Percentiles rank a stretch among this genome's conserved stretches.
Conservation (phyloP, 2,329 filamentous ascomycete species). For the Canariomyces notabilis region DNA sequence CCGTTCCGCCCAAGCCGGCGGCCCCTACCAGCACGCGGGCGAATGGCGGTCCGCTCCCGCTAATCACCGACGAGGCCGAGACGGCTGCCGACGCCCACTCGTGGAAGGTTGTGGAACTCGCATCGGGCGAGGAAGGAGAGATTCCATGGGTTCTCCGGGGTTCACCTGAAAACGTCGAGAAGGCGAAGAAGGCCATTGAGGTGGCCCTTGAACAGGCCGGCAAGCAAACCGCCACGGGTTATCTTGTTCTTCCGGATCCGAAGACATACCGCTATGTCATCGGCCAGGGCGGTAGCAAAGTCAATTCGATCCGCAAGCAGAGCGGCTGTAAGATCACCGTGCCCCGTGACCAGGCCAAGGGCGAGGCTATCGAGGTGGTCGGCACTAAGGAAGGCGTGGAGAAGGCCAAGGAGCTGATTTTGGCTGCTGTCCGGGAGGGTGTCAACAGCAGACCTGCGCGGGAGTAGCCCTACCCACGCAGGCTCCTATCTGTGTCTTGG, state of each 20-base stretch:
- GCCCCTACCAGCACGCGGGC: constrained; percentile 39
- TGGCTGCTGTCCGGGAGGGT: constrained; percentile 71
- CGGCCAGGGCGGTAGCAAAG: constrained; percentile 80
- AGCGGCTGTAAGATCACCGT: constrained; percentile 93
- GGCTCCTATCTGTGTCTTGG: no score
- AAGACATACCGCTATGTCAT: constrained; percentile 86
- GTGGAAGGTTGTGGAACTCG: constrained; percentile 71
- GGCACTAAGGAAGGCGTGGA: constrained; percentile 77
- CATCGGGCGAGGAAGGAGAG: constrained; percentile 58
- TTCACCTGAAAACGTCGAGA: constrained; percentile 69
- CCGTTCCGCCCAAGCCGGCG: constrained; percentile 65
- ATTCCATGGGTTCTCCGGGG: constrained; percentile 91
- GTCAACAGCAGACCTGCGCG: constrained; percentile 28
- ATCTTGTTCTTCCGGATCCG: constrained; percentile 84
- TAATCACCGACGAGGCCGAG: constrained; percentile 84
- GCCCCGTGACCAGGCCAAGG: constrained; percentile 67
- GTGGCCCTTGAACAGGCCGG: constrained; percentile 67
- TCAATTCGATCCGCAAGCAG: constrained; percentile 87
- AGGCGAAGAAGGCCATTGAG: constrained; percentile 71
- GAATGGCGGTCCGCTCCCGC: constrained; percentile 64
- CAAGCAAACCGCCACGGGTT: constrained; percentile 70
- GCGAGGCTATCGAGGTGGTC: constrained; percentile 85
- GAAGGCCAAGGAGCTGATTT: constrained; percentile 80
- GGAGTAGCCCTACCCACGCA: constrained; percentile 2
- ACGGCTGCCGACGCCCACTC: constrained; percentile 63